Evolutionary conservation across 768 basidiomycete species (phyloP).

Genomic region (Lentinula boryana): DNA sequence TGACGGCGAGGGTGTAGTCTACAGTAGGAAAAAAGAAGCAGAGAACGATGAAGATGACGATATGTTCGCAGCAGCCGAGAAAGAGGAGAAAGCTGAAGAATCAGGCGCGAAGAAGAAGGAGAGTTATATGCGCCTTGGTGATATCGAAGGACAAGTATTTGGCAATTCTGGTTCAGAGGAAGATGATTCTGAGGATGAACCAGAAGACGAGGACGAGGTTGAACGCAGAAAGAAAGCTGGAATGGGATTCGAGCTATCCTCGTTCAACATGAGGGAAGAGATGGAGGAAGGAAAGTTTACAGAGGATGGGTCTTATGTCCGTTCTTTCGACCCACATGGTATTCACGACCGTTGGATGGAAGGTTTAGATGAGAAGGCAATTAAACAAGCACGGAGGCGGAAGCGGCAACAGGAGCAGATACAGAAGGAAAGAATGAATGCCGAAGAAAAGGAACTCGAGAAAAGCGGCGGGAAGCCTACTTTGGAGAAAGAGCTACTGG

Average conservation of each 20-base stretch:
- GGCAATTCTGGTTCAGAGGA: conserved; percentile 39
- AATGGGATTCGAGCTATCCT: conserved; percentile 92
- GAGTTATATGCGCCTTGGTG: conserved; percentile 79
- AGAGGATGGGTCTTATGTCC: conserved; percentile 85
- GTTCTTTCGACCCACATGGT: conserved; percentile 83
- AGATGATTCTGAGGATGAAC: conserved; percentile 40
- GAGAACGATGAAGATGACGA: conserved; percentile 67
- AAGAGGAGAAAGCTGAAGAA: conserved; percentile 39
- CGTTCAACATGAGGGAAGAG: conserved; percentile 99
- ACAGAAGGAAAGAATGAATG: conserved; percentile 61
- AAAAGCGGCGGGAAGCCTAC: conserved; percentile 60
- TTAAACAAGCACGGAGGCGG: conserved; percentile 71
- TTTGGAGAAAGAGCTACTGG: conserved; percentile 63
- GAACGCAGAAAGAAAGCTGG: conserved; percentile 69
- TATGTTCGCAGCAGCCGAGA: conserved; percentile 71
- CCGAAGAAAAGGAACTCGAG: conserved; percentile 70
- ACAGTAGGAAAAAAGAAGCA: conserved; percentile 63
- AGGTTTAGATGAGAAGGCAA: conserved; percentile 77
- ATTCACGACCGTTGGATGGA: conserved; percentile 97
- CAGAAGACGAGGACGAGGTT: conserved; percentile 77
- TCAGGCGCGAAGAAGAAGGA: conserved; percentile 46
- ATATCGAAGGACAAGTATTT: conserved; percentile 98
- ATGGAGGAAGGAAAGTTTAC: conserved; percentile 98
- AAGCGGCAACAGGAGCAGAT: conserved; percentile 72
- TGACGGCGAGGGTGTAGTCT: conserved; percentile 91